Base-by-base conservation (phyloP, 2,329 filamentous ascomycete genomes). In the Albifimbria verrucaria region DNA sequence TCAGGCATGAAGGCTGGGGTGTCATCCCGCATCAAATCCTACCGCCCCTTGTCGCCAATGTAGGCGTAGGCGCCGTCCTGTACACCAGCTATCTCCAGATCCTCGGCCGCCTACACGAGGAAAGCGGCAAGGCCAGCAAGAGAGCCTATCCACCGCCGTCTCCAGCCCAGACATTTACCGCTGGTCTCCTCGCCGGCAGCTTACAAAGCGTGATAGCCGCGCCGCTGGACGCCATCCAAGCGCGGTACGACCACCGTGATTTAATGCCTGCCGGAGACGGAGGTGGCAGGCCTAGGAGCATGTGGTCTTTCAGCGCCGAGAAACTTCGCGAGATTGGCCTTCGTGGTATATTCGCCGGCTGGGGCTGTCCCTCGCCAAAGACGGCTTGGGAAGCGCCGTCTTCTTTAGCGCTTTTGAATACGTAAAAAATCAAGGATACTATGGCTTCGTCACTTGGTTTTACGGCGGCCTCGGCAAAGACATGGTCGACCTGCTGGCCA, bases 341-440 rank as follows among this genome's bases (percentile, higher is more conserved):
- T 4, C 80, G 86, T 7, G 89, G 88, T 21, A 81, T 91, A 26
- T 91, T 90, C 62, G 87, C 88, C 1, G 88, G 88, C 41, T 92
- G 85, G 81, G 81, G 0, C 68, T 92, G 2, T 86, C 82, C 0
- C 79, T 91, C 41, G 62, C 85, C 43, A 90, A 90, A 61, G 88
- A 91, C 62, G 82, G 83, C 24, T 68, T 89, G 6, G 88, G 88
- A 12, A 83, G 81, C 50, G 88, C 85, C 32, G 69, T 89, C 18
- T 90, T 90, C 77, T 92, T 92, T 69, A 82, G 81, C 60, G 82
- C 81, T 0, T 92, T 92, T 57, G 89, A 92, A 70, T 89, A 84
- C 47, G 74, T 91, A 63, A 92, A 92, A 66, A 86, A 84, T 11
- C 88, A 92, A 65, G 78, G 78, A 12, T 75, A 89, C 70, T 90